Evolutionary conservation across 768 basidiomycete species (phyloP).

Genomic region (Serendipita sp.): DNA sequence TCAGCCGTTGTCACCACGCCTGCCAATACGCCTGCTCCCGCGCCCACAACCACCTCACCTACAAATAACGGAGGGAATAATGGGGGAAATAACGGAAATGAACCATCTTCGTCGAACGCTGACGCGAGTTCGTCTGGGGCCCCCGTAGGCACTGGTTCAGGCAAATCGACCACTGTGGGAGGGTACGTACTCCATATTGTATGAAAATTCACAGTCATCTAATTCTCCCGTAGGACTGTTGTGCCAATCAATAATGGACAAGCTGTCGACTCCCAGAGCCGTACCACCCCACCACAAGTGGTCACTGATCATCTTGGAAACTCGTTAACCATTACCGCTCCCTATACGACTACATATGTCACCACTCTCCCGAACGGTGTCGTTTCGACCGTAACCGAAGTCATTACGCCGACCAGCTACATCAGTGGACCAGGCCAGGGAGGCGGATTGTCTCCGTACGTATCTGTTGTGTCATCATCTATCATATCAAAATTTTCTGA

Average conservation of each 20-base stretch:
- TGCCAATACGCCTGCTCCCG: background rate
- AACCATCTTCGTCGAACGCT: background rate
- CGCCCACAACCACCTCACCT: background rate
- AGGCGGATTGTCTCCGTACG: background rate
- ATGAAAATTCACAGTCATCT: background rate
- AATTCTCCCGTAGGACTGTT: background rate
- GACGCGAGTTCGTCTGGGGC: background rate
- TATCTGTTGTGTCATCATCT: background rate
- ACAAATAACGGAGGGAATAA: background rate
- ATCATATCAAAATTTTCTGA: background rate
- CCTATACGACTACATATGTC: background rate
- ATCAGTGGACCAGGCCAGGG: background rate
- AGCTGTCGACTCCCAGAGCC: background rate
- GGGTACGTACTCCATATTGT: background rate
- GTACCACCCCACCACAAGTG: background rate
- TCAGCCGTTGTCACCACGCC: background rate
- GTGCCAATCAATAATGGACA: background rate
- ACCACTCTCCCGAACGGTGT: slow-evolving; percentile 2
- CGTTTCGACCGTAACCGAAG: slow-evolving; percentile 1
- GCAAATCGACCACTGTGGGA: background rate
- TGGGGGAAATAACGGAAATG: background rate
- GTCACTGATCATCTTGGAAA: background rate
- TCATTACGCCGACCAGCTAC: background rate
- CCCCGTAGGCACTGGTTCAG: background rate
- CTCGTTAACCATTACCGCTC: background rate